Percentiles rank a stretch among this genome's conserved stretches.
Evolutionary conservation across 352 stramenopile genomes (phyloP).

Genomic region (Elongisporangium undulatum): DNA sequence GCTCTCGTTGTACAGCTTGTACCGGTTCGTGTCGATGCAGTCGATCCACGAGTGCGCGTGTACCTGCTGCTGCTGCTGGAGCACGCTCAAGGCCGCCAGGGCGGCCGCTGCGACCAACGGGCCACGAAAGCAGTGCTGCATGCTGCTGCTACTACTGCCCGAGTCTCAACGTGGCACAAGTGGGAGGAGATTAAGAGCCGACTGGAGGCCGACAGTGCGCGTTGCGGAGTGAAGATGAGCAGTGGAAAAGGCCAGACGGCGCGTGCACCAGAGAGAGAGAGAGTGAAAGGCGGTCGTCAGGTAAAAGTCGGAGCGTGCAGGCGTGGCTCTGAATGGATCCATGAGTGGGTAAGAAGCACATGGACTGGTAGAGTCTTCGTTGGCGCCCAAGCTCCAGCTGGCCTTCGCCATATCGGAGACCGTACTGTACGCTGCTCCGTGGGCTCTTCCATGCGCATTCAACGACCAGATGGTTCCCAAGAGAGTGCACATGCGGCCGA

Average conservation of each 20-base stretch:
- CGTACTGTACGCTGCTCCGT: background rate
- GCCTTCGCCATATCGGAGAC: background rate
- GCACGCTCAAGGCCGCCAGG: constrained; percentile 3
- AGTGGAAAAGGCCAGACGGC: background rate
- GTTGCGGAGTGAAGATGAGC: background rate
- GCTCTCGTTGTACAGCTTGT: constrained; percentile 61
- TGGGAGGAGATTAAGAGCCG: background rate
- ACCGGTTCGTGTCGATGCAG: constrained; percentile 51
- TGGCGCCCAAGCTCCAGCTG: background rate
- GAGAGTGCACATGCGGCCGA: background rate
- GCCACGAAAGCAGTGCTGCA: background rate
- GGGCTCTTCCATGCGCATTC: background rate
- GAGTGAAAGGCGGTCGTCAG: background rate
- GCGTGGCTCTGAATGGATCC: background rate
- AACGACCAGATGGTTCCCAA: background rate
- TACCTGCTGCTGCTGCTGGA: constrained; percentile 13
- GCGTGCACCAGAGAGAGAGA: background rate
- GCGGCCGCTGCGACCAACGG: background rate
- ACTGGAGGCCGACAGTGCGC: background rate
- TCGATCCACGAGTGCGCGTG: constrained; percentile 67
- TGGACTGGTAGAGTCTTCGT: background rate
- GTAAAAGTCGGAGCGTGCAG: background rate
- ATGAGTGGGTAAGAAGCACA: background rate
- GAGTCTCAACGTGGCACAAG: background rate
- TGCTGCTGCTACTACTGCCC: no score